A percentile compares a stretch with the other conserved stretches of the same genome.
phyloP scores from a whole-genome alignment of 78 protist genomes.

The Dictyostelium capitatum region DNA sequence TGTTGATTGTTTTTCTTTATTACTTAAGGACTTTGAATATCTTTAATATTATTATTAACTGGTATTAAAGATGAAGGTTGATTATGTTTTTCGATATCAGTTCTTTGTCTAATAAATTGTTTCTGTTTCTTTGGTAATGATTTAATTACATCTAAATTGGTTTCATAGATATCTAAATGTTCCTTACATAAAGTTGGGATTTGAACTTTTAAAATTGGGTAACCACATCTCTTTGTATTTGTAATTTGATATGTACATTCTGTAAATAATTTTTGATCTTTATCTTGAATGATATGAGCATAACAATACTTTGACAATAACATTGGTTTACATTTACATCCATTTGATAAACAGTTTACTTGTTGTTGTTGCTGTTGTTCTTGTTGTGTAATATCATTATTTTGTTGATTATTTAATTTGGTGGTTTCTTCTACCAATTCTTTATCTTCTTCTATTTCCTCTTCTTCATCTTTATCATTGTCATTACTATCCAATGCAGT shows the following conservation, averaged over 20 bases:
- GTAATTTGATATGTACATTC: slow-evolving; percentile 40
- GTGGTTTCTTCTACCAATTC: too few species aligned
- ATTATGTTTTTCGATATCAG: slow-evolving; percentile 11
- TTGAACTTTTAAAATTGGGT: slow-evolving; percentile 62
- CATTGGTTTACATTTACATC: slow-evolving; percentile 25
- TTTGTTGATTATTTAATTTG: neutral
- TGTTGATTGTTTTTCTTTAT: neutral
- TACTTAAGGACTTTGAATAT: neutral
- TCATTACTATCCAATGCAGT: neutral
- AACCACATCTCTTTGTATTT: slow-evolving; percentile 26
- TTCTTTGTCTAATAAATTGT: slow-evolving; percentile 30
- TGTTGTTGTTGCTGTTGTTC: neutral
- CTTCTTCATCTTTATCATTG: neutral
- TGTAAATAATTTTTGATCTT: slow-evolving; percentile 40
- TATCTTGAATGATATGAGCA: slow-evolving; percentile 59
- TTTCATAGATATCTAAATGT: slow-evolving; percentile 56
- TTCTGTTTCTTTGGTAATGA: slow-evolving; percentile 31
- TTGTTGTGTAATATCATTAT: too few species aligned
- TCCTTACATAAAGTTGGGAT: slow-evolving; percentile 59
- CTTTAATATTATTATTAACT: neutral
- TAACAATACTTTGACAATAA: slow-evolving; percentile 56
- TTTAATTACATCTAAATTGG: slow-evolving; percentile 10
- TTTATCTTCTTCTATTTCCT: too few species aligned
- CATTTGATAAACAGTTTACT: neutral
- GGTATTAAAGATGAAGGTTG: slow-evolving; percentile 2